Evolutionary conservation across 495 filamentous ascomycete species (phyloP), one percentile per base, ranked within the genome.

Genomic region (Podospora conica): DNA sequence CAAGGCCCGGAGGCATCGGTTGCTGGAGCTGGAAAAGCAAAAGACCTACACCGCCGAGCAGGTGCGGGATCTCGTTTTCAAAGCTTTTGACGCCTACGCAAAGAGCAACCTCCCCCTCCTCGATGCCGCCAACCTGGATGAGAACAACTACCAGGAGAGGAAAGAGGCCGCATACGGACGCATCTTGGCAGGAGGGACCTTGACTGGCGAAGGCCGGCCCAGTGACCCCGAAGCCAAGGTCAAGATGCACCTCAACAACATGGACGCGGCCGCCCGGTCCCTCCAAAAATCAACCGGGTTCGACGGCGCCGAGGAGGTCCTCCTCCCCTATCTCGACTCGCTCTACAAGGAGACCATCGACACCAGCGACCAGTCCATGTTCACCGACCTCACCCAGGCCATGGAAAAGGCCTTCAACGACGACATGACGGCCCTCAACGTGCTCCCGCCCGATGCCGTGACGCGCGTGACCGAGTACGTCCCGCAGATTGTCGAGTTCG

Each of bases 381-480:
- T 96, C 72, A 91, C 90, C 4, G 86, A 88, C 61, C 82, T 98
- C 5, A 96, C 95, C 0, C 81, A 87, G 69, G 86, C 87, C 69
- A 95, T 89, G 80, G 95, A 98, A 74, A 81, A 85, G 31, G 84
- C 90, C 2, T 98, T 97, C 77, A 86, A 87, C 60, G 84, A 88
- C 22, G 95, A 98, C 72, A 91, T 98, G 87, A 80, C 83, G 59
- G 87, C 86, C 8, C 80, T 98, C 63, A 98, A 98, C 69, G 91
- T 96, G 10, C 84, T 93, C 21, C 83, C 86, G 29, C 93, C 95
- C 0, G 90, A 95, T 70, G 84, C 86, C 21, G 74, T 96, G 23
- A 98, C 92, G 1, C 81, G 94, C 53, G 95, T 97, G 8, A 96
- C 91, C 3, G 91, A 96, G 70, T 97, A 93, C 62, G 91, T 91